Evolutionary conservation across 2,329 filamentous ascomycete genomes (phyloP).

Genomic region (Trichoderma guizhouense): DNA sequence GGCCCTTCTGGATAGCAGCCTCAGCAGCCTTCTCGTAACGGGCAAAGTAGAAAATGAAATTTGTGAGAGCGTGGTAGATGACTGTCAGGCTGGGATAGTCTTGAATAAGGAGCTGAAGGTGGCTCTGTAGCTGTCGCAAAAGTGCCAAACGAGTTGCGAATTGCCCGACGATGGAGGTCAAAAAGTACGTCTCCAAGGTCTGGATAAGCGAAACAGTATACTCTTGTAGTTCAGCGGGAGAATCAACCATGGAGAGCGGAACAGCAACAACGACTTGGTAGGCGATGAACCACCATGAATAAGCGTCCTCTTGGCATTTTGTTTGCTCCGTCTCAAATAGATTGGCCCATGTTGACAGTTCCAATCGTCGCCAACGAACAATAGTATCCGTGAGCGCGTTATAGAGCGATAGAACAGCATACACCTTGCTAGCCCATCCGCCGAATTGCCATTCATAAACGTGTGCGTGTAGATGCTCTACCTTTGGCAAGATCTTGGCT

Average conservation of each 20-base stretch:
- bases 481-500: constrained; percentile 77
- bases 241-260: constrained; percentile 62
- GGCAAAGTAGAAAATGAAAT: constrained; percentile 73
- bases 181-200: constrained; percentile 76
- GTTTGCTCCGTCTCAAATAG: constrained; percentile 80
- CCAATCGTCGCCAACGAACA: constrained; percentile 84
- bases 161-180: constrained; percentile 75
- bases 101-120: constrained; percentile 59
- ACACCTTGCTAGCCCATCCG: constrained; percentile 78
- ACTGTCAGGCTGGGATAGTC: constrained; percentile 57
- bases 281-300: constrained; percentile 93
- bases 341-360: constrained; percentile 87
- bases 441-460: constrained; percentile 91
- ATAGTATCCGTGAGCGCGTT: constrained; percentile 76
- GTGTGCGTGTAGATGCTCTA: constrained; percentile 81
- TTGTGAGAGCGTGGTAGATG: constrained; percentile 64
- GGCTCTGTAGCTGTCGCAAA: constrained; percentile 60
- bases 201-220: constrained; percentile 70
- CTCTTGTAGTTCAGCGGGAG: constrained; percentile 54
- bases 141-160: constrained; percentile 70
- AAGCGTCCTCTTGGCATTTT: constrained; percentile 73
- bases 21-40: constrained; percentile 66
- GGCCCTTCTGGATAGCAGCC: constrained; percentile 64
- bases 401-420: constrained; percentile 66
- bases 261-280: constrained; percentile 84